phyloP scores from a whole-genome alignment of 495 filamentous ascomycete genomes.

The Neurospora sp. region DNA sequence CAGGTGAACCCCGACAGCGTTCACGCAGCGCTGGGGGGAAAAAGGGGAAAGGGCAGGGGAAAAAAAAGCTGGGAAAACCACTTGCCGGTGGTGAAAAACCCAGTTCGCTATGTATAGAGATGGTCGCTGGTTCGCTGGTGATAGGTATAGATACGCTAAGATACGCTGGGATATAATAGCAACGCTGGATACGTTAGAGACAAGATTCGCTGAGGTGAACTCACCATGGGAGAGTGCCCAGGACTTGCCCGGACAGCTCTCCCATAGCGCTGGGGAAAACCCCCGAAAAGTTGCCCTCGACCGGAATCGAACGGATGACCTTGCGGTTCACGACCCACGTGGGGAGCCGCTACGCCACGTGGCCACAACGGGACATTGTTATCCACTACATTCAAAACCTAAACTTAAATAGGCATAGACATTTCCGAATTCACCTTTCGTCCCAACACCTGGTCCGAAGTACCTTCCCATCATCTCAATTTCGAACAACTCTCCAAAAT shows the following conservation, averaged over 20 bases:
- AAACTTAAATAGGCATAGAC: not conserved
- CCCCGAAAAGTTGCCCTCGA: not conserved
- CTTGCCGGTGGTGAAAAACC: not conserved
- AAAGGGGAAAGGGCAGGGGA: not conserved
- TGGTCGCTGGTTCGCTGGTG: not conserved
- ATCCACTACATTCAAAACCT: not conserved
- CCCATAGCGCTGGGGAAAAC: not conserved
- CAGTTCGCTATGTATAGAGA: not conserved
- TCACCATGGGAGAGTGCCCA: not conserved
- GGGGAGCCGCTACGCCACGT: not conserved
- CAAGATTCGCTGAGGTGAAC: not conserved
- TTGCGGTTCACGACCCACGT: not conserved
- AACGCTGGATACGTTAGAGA: not conserved
- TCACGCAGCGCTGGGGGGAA: not conserved
- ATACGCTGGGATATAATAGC: not conserved
- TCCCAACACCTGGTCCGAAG: not conserved
- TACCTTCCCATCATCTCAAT: not conserved
- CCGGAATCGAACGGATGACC: not conserved
- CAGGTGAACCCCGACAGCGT: not conserved
- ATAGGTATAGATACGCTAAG: not conserved
- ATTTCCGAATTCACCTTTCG: not conserved
- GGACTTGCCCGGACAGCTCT: not conserved
- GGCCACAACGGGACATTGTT: not conserved
- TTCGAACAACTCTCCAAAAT: not conserved
- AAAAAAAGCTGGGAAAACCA: not conserved